Evolutionary conservation across 2,329 filamentous ascomycete species (phyloP).

Genomic region (Lasiodiplodia hormozganensis): DNA sequence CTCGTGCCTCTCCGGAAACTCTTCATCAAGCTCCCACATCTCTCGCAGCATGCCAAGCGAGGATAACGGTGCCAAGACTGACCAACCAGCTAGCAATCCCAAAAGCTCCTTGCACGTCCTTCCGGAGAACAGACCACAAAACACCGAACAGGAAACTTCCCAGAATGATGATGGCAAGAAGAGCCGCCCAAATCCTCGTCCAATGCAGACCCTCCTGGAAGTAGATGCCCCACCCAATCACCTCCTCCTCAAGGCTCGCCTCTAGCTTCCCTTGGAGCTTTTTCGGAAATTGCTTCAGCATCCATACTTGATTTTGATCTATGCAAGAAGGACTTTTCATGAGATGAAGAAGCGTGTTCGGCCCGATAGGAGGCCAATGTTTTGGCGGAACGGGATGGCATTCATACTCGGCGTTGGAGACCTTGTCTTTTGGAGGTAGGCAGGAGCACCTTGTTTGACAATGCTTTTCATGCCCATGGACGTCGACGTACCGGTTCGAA

Average conservation of each 20-base stretch:
- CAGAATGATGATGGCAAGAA: neutral
- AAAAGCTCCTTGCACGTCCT: constrained; percentile 3
- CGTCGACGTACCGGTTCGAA: neutral
- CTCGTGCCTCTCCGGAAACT: no score
- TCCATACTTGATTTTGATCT: neutral
- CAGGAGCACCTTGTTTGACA: fast-evolving
- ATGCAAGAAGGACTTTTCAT: neutral
- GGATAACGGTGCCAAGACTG: no score
- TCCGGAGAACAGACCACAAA: neutral
- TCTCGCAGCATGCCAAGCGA: no score
- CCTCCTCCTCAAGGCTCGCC: neutral
- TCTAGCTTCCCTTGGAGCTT: neutral
- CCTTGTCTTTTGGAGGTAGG: neutral
- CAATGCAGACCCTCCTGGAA: neutral
- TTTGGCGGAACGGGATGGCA: neutral
- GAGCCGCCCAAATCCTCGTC: neutral
- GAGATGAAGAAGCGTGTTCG: neutral
- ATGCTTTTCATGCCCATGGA: neutral
- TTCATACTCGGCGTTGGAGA: fast-evolving
- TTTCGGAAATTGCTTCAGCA: neutral
- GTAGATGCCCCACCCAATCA: neutral
- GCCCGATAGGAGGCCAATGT: neutral
- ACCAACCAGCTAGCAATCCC: neutral
- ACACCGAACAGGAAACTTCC: neutral
- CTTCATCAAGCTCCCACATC: no score